Base-by-base conservation (phyloP, 2,329 filamentous ascomycete genomes). In the Colletotrichum horii region DNA sequence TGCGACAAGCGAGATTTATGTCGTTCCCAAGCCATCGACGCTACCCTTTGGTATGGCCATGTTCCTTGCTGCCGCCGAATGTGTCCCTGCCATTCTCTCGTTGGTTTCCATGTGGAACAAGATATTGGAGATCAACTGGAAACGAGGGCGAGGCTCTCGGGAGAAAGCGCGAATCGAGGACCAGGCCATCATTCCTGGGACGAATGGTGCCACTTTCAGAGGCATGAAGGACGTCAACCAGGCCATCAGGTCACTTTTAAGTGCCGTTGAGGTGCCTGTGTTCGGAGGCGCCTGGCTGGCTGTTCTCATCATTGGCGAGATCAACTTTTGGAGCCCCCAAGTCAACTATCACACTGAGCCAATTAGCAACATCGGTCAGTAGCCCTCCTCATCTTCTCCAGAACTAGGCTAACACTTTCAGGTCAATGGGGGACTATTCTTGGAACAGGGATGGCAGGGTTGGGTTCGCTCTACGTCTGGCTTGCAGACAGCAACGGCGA, bases 101-200 rank as follows among this genome's bases (percentile, higher is more conserved):
- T 82, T 93, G 11, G 84, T 91, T 0, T 91, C 89, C 1, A 93
- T 91, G 83, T 91, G 90, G 89, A 89, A 91, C 77, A 93, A 92
- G 78, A 93, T 94, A 6, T 81, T 93, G 3, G 88, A 93, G 75
- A 88, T 89, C 66, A 93, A 93, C 74, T 92, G 90, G 90, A 90
- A 87, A 76, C 84, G 82, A 22, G 43, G 32, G 5, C 24, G 55
- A 82, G 84, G 1, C 87, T 32, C 56, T 16, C 38, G 14, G 12
- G 85, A 82, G 34, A 78, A 81, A 11, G 78, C 81, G 24, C 79
- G 81, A 8, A 76, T 82, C 14, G 76, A 78, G 3, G 81, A 90
- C 56, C 81, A 87, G 52, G 78, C 3, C 8, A 22, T 80, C 1
- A 90, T 91, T 22, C 84, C 87, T 64, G 89, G 88, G 14, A 91